Percentiles rank a stretch among this genome's conserved stretches.
Conservation (phyloP, 2,329 filamentous ascomycete species). For the Colletotrichum orbiculare region DNA sequence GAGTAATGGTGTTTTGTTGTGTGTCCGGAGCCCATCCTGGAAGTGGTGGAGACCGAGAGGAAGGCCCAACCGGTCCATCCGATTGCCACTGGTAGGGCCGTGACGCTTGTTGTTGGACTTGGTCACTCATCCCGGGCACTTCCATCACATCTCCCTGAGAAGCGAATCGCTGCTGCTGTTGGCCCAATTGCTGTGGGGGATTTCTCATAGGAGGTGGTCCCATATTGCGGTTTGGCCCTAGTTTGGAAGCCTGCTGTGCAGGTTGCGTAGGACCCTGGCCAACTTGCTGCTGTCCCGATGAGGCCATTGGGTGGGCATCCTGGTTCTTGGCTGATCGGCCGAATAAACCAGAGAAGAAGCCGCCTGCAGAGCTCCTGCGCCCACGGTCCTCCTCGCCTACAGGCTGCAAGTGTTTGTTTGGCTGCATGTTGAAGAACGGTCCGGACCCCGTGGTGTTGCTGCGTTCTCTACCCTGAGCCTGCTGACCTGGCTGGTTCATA, state of each 20-base stretch:
- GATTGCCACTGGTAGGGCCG: not conserved
- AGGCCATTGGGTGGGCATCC: conserved; percentile 29
- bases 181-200: conserved; percentile 2
- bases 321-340: conserved; percentile 38
- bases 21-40: too few species aligned
- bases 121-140: not conserved
- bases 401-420: conserved; percentile 15
- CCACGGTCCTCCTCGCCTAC: conserved; percentile 39
- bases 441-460: conserved; percentile 39
- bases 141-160: conserved; percentile 4
- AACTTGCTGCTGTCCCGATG: too few species aligned
- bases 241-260: not conserved
- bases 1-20: too few species aligned
- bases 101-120: not conserved
- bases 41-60: too few species aligned
- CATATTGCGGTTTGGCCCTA: not conserved
- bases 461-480: conserved; percentile 32
- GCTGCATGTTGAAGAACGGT: conserved; percentile 17
- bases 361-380: conserved; percentile 38
- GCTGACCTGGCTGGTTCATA: conserved; percentile 20
- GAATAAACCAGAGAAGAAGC: conserved; percentile 40
- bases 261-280: not conserved
- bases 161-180: conserved; percentile 16
- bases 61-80: not conserved
- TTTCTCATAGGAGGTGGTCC: conserved; percentile 1